Conservation (phyloP, 2,329 filamentous ascomycete genomes). For the Berkeleyomyces basicola region DNA sequence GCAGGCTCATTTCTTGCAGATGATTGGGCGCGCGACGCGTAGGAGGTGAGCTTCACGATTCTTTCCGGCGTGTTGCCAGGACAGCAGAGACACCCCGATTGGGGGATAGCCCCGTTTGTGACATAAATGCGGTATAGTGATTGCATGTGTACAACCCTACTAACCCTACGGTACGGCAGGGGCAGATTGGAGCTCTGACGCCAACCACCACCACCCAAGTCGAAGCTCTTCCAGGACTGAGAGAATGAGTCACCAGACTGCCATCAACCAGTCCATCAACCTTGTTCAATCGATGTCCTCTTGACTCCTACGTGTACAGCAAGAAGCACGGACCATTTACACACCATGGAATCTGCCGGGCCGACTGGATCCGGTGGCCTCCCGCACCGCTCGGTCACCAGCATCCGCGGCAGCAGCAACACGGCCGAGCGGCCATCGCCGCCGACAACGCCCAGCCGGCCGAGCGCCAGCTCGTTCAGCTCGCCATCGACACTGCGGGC, state of each 20-base stretch:
- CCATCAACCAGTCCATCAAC: background rate
- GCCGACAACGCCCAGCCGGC: slow-evolving; percentile 35
- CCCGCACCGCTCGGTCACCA: slow-evolving; percentile 11
- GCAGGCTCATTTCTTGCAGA: background rate
- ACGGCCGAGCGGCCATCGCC: slow-evolving; percentile 35
- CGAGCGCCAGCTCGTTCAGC: slow-evolving; percentile 38
- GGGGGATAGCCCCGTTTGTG: background rate
- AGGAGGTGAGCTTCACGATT: background rate
- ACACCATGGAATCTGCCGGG: background rate
- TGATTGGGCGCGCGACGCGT: background rate
- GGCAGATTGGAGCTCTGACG: background rate
- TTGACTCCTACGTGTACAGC: background rate
- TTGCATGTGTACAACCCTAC: background rate
- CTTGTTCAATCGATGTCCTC: background rate
- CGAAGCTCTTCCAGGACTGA: background rate
- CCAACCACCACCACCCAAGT: background rate
- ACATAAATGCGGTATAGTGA: background rate
- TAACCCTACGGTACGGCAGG: background rate
- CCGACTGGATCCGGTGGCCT: background rate
- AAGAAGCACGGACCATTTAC: background rate
- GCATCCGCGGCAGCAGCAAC: slow-evolving; percentile 22
- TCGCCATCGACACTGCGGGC: slow-evolving; percentile 45
- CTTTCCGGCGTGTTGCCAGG: background rate
- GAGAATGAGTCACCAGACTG: no score
- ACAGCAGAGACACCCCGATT: background rate